Conservation (phyloP, 345 rosid species). For the Orychophragmus violaceus region DNA sequence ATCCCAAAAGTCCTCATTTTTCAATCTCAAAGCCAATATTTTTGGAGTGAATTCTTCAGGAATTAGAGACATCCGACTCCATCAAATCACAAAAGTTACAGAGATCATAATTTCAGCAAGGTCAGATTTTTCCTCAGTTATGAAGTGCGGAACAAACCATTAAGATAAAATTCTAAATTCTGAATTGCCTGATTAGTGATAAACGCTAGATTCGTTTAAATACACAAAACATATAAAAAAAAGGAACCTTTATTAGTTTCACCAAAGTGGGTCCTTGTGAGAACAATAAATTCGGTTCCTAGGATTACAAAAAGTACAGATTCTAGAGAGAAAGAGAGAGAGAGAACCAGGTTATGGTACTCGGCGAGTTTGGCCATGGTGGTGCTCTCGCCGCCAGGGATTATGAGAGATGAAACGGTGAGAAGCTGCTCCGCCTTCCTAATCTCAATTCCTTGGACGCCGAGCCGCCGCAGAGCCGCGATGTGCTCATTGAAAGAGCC, state of each 20-base stretch:
- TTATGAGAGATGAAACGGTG: conserved; percentile 67
- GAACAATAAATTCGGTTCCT: neutral
- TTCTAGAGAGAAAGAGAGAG: conserved; percentile 25
- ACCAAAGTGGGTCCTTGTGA: conserved; percentile 10
- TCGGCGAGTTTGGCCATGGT: conserved; percentile 98
- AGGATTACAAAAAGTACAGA: neutral
- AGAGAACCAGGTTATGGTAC: conserved; percentile 64
- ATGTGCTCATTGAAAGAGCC: conserved; percentile 98
- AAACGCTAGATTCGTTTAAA: conserved; percentile 1
- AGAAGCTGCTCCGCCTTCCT: conserved; percentile 82
- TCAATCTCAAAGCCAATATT: conserved; percentile 4
- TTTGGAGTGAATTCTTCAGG: neutral
- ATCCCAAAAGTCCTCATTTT: neutral
- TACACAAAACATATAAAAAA: neutral
- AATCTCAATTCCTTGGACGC: conserved; percentile 83
- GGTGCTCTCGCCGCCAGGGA: conserved; percentile 99
- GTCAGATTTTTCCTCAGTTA: neutral
- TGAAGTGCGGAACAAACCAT: neutral
- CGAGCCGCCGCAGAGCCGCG: conserved; percentile 74
- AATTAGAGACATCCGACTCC: no score
- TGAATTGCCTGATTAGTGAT: neutral
- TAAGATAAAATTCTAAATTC: neutral
- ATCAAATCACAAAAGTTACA: no score
- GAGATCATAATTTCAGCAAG: neutral
- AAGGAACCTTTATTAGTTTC: neutral